Conservation (phyloP, 805 yeast genomes). For the Candida parachauliodes region DNA sequence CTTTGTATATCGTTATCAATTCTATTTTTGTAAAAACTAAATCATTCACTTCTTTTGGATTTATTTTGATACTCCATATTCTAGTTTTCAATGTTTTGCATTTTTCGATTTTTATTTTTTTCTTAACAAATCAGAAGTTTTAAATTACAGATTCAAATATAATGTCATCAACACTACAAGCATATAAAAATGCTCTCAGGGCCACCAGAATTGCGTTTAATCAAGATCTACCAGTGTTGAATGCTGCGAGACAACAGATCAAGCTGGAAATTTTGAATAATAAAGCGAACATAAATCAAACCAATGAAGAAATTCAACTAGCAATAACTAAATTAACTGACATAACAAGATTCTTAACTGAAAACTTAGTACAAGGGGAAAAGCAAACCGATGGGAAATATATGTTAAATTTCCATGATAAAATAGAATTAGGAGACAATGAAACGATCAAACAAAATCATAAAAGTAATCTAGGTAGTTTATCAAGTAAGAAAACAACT, state of each 20-base stretch:
- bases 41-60: too few species aligned
- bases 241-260: constrained; percentile 60
- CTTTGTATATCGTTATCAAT: too few species aligned
- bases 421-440: constrained; percentile 90
- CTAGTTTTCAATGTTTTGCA: too few species aligned
- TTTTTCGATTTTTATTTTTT: too few species aligned
- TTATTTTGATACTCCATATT: too few species aligned
- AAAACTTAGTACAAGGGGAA: constrained; percentile 85
- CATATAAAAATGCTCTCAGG: constrained; percentile 64
- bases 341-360: constrained; percentile 63
- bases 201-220: constrained; percentile 63
- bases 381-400: constrained; percentile 43
- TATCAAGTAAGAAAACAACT: constrained; percentile 43
- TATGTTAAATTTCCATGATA: constrained; percentile 66
- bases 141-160: too few species aligned
- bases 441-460: constrained; percentile 62
- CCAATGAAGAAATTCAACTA: constrained; percentile 24
- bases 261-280: constrained; percentile 44
- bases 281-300: constrained; percentile 20
- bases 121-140: too few species aligned
- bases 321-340: constrained; percentile 58
- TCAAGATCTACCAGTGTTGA: constrained; percentile 45
- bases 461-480: constrained; percentile 40
- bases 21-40: too few species aligned
- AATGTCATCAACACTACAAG: constrained; percentile 36